Conservation (phyloP, 495 filamentous ascomycete genomes). For the Penicillium pancosmium region DNA sequence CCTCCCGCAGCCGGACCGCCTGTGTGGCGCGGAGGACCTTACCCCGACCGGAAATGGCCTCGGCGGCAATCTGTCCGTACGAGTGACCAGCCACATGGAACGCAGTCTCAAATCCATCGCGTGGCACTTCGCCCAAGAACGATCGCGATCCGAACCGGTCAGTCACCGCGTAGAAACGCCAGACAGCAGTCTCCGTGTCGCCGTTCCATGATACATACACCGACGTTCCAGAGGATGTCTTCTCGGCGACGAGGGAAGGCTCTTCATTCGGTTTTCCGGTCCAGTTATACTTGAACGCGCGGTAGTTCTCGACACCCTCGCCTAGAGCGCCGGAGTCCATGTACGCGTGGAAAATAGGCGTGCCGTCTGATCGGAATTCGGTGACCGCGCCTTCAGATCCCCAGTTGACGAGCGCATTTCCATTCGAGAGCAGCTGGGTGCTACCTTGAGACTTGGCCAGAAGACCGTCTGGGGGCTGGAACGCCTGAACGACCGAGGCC, state of each 20-base stretch:
- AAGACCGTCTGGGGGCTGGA: conserved; percentile 49
- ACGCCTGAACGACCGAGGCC: conserved; percentile 46
- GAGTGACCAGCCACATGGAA: conserved; percentile 21
- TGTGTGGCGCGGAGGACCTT: conserved; percentile 31
- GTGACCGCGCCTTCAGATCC: conserved; percentile 56
- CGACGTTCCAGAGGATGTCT: conserved; percentile 28
- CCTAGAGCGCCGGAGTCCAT: conserved; percentile 36
- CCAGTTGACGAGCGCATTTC: conserved; percentile 59
- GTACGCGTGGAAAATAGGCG: conserved; percentile 49
- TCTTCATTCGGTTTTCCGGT: conserved; percentile 35
- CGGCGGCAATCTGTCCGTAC: conserved; percentile 14
- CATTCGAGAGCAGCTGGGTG: conserved; percentile 56
- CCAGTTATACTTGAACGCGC: conserved; percentile 41
- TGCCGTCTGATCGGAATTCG: conserved; percentile 52
- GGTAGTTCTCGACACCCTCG: conserved; percentile 40
- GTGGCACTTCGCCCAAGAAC: conserved; percentile 37
- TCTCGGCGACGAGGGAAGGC: conserved; percentile 38
- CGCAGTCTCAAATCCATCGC: conserved; percentile 43
- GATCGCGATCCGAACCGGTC: conserved; percentile 36
- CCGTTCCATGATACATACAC: conserved; percentile 50
- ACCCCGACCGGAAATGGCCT: conserved; percentile 25
- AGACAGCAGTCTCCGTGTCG: conserved; percentile 41
- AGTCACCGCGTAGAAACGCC: conserved; percentile 41
- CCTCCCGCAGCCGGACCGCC: conserved; percentile 22
- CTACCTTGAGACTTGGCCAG: conserved; percentile 59